A percentile compares a stretch with the other conserved stretches of the same genome.
Evolutionary conservation across 768 basidiomycete genomes (phyloP).

Genomic region (Crucibulum laeve): DNA sequence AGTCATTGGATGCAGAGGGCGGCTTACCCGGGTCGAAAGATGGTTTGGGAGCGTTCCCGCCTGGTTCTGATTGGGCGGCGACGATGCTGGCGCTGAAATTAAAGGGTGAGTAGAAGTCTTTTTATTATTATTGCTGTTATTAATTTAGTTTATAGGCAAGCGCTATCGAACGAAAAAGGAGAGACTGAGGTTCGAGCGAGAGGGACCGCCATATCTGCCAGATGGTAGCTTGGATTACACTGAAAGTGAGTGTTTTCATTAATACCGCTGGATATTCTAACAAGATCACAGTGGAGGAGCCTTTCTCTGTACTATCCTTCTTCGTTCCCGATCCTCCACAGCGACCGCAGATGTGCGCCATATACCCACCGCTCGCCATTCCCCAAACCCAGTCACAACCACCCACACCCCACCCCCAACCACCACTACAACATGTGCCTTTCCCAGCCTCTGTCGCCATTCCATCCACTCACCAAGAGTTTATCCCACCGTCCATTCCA

Average conservation of each 20-base stretch:
- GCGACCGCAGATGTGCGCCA: slow-evolving; percentile 53
- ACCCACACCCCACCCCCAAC: slow-evolving; percentile 8
- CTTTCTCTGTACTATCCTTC: slow-evolving; percentile 62
- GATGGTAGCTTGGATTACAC: slow-evolving; percentile 80
- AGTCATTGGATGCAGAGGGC: slow-evolving; percentile 64
- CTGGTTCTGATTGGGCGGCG: slow-evolving; percentile 67
- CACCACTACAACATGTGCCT: slow-evolving; percentile 13
- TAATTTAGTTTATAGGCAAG: slow-evolving; percentile 43
- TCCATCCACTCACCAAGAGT: slow-evolving; percentile 19
- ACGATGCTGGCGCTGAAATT: slow-evolving; percentile 71
- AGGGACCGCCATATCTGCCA: slow-evolving; percentile 63
- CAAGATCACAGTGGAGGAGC: slow-evolving; percentile 61
- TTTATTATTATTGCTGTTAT: not conserved
- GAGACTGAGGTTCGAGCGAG: slow-evolving; percentile 68
- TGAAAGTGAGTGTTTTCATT: slow-evolving; percentile 46
- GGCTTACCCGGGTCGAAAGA: slow-evolving; percentile 74
- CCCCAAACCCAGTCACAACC: slow-evolving; percentile 6
- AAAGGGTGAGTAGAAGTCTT: slow-evolving; percentile 44
- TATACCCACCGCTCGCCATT: slow-evolving; percentile 43
- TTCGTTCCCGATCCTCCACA: slow-evolving; percentile 55
- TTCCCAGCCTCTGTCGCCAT: slow-evolving; percentile 11
- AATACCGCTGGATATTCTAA: slow-evolving; percentile 1
- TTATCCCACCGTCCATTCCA: slow-evolving; percentile 9
- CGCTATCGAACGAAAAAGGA: slow-evolving; percentile 81
- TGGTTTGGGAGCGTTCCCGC: slow-evolving; percentile 68